A percentile compares a stretch with the other conserved stretches of the same genome.
Evolutionary conservation across 805 yeast species (phyloP).

Genomic region (Candida ulmi): DNA sequence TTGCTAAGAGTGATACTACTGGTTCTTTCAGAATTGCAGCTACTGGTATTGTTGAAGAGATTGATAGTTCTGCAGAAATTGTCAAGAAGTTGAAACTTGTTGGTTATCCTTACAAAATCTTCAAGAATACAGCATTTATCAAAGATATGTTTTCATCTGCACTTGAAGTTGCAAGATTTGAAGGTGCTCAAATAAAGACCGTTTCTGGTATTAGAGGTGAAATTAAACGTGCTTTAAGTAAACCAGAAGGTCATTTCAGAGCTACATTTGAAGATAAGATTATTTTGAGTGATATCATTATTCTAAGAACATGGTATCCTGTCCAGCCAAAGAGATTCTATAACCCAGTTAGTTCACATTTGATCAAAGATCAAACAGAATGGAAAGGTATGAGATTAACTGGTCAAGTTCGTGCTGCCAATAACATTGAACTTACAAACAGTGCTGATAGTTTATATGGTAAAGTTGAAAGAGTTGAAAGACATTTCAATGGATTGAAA

Average conservation of each 20-base stretch:
- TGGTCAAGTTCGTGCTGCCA: conserved; percentile 84
- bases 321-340: conserved; percentile 85
- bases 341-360: conserved; percentile 91
- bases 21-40: conserved; percentile 94
- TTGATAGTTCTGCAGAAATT: conserved; percentile 82
- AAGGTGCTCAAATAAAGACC: conserved; percentile 95
- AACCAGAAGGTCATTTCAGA: conserved; percentile 92
- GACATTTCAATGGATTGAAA: conserved; percentile 81
- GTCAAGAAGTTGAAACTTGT: conserved; percentile 94
- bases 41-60: conserved; percentile 92
- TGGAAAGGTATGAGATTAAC: conserved; percentile 98
- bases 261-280: conserved; percentile 97
- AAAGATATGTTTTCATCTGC: conserved; percentile 93
- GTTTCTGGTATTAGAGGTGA: conserved; percentile 98
- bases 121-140: conserved; percentile 93
- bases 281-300: conserved; percentile 81
- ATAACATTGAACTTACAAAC: conserved; percentile 57
- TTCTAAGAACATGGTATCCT: conserved; percentile 96
- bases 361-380: conserved; percentile 68
- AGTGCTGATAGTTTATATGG: conserved; percentile 45
- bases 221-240: conserved; percentile 87
- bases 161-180: conserved; percentile 94
- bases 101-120: conserved; percentile 90
- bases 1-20: conserved; percentile 76
- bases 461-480: conserved; percentile 77